Percentiles rank a stretch among this genome's conserved stretches.
Evolutionary conservation across 805 yeast species (phyloP).

Genomic region (Pichia thaimueangensis): DNA sequence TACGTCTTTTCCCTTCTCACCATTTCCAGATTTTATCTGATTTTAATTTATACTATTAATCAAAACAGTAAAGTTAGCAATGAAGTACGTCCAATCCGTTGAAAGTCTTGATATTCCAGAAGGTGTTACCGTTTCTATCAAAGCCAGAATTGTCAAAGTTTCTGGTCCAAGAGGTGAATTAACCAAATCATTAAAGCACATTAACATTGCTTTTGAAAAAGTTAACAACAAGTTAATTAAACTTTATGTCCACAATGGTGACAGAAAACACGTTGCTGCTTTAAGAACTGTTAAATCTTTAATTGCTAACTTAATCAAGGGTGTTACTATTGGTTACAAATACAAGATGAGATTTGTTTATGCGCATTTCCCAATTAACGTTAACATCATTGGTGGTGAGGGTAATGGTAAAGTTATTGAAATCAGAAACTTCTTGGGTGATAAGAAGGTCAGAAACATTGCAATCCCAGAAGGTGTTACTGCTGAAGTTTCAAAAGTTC

Average conservation of each 20-base stretch:
- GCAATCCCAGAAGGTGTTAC: constrained; percentile 84
- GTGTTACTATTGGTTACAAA: constrained; percentile 98
- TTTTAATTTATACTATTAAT: no score
- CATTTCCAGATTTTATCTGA: no score
- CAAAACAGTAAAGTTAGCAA: constrained; percentile 19
- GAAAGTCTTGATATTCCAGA: constrained; percentile 69
- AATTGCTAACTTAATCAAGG: constrained; percentile 88
- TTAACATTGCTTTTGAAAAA: constrained; percentile 89
- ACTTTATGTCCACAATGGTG: constrained; percentile 96
- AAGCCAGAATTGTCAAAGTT: constrained; percentile 84
- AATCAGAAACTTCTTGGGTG: constrained; percentile 99
- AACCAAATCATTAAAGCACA: constrained; percentile 86
- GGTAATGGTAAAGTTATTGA: constrained; percentile 72
- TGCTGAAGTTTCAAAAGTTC: constrained; percentile 71
- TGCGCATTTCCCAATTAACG: constrained; percentile 99
- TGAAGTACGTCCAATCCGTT: constrained; percentile 60
- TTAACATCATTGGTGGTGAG: constrained; percentile 79
- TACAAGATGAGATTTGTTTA: constrained; percentile 99
- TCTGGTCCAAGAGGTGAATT: constrained; percentile 97
- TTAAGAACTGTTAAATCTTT: constrained; percentile 97
- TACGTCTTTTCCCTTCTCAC: no score
- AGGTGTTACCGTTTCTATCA: constrained; percentile 86
- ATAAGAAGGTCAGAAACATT: constrained; percentile 91
- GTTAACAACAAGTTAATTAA: constrained; percentile 65
- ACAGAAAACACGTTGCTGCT: constrained; percentile 99